phyloP scores from a whole-genome alignment of 2,329 filamentous ascomycete genomes.

The Scytalidium sp. region DNA sequence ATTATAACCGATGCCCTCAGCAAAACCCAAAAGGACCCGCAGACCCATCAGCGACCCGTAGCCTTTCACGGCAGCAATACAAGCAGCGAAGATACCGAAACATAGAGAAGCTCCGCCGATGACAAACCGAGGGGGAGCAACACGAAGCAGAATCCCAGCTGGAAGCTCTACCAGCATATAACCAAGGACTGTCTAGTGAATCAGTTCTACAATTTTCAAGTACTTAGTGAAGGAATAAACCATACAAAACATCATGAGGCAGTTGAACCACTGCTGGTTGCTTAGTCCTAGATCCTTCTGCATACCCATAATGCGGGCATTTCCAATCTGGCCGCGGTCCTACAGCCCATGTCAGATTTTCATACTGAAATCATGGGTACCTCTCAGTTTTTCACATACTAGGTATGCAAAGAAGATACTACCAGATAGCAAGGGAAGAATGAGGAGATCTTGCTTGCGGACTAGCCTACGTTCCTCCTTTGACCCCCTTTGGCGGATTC shows the following conservation, averaged over 20 bases:
- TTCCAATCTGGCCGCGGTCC: neutral
- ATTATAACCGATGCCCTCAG: neutral
- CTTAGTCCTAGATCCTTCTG: neutral
- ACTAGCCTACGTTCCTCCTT: neutral
- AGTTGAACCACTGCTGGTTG: neutral
- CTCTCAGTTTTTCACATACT: neutral
- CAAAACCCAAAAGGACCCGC: neutral
- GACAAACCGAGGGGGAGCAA: neutral
- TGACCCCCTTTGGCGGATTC: neutral
- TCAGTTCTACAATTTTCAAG: neutral
- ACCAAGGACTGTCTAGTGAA: neutral
- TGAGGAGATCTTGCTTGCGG: neutral
- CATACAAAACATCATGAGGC: neutral
- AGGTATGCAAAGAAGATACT: neutral
- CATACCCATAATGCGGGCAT: neutral
- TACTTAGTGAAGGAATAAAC: neutral
- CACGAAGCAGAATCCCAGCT: neutral
- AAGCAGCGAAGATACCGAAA: neutral
- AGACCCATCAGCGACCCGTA: neutral
- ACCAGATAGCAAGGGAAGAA: neutral
- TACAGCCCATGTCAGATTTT: neutral
- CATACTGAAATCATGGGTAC: too few species aligned
- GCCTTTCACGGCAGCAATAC: neutral
- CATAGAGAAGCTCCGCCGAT: neutral
- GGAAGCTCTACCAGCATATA: neutral